Evolutionary conservation across 768 basidiomycete species (phyloP).

Genomic region (Kwoniella dendrophila): DNA sequence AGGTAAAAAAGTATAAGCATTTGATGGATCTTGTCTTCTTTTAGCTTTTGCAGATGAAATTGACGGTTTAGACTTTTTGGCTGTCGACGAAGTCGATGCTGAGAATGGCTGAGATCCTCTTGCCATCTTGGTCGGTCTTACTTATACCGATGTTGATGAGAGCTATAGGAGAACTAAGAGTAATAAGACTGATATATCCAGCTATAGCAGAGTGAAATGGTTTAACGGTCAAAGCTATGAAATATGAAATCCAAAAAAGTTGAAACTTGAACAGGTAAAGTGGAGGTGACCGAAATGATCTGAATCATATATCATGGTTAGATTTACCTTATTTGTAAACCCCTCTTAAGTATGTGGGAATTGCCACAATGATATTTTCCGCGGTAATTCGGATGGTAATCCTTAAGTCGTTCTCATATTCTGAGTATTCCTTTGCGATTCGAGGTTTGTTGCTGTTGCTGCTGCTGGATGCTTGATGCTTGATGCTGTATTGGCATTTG

Average conservation of each 20-base stretch:
- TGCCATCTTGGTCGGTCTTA: conserved; percentile 23
- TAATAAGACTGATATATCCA: not conserved
- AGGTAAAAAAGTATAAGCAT: conserved; percentile 47
- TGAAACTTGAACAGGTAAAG: conserved; percentile 7
- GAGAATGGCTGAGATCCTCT: conserved; percentile 30
- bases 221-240: too few relatives aligned
- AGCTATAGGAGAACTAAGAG: not conserved
- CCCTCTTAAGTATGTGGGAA: conserved; percentile 1
- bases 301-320: not conserved
- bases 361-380: conserved; percentile 14
- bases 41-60: conserved; percentile 13
- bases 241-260: conserved; percentile 21
- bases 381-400: conserved; percentile 17
- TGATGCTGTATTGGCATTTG: not conserved
- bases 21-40: conserved; percentile 27
- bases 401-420: too few relatives aligned
- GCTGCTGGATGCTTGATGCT: not conserved
- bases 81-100: conserved; percentile 19
- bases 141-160: not conserved
- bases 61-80: conserved; percentile 1
- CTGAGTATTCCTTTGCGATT: not conserved
- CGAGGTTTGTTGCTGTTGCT: not conserved
- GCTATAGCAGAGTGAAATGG: too few relatives aligned
- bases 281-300: conserved; percentile 10
- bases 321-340: not conserved